Evolutionary conservation across 2,329 filamentous ascomycete genomes (phyloP).

Genomic region (Beauveria varroae): DNA sequence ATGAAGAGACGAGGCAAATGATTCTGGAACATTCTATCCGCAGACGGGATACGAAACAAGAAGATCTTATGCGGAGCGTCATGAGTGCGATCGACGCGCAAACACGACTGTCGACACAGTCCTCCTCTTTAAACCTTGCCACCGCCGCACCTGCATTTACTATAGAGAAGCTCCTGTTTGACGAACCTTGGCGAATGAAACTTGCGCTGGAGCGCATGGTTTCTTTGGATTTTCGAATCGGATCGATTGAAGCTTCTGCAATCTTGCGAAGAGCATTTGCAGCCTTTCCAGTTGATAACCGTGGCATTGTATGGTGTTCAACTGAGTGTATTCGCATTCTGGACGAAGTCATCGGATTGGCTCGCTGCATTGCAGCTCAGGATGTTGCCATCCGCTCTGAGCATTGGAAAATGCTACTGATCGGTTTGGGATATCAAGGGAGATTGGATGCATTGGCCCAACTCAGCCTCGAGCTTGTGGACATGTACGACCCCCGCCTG

Average conservation of each 20-base stretch:
- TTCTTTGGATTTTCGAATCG: not conserved
- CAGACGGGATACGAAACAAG: constrained; percentile 30
- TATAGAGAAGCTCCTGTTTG: not conserved
- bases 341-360: constrained; percentile 2
- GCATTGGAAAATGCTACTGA: constrained; percentile 37
- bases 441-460: constrained; percentile 38
- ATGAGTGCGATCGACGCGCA: constrained; percentile 21
- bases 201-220: not conserved
- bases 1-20: constrained; percentile 31
- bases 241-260: not conserved
- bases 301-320: not conserved
- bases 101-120: constrained; percentile 13
- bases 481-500: constrained; percentile 27
- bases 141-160: not conserved
- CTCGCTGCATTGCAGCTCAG: constrained; percentile 12
- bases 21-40: constrained; percentile 28
- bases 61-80: constrained; percentile 37
- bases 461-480: constrained; percentile 35
- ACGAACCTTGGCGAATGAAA: constrained; percentile 5
- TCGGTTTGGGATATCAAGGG: constrained; percentile 35
- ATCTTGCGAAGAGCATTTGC: constrained; percentile 5
- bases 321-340: not conserved
- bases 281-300: not conserved
- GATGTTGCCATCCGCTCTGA: constrained; percentile 27
- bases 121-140: not conserved